Base-by-base conservation (phyloP, 176 grass and related monocot species). In the Melocanna baccifera region DNA sequence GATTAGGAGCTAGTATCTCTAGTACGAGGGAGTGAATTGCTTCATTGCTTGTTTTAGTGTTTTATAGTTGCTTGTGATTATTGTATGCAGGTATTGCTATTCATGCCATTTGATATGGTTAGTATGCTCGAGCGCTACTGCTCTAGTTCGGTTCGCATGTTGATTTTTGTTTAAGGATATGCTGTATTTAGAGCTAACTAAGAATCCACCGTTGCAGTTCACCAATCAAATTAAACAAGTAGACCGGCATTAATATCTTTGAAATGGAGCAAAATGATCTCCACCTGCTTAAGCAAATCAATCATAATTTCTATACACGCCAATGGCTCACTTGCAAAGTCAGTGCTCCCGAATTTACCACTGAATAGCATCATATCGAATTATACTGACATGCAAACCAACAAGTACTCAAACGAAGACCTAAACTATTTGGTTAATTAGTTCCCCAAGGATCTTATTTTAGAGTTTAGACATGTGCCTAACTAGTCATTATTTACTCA, bases 101-200 rank as follows among this genome's bases (percentile, higher is more conserved):
- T 29, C 7, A 19, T 67, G 65, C 71, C 83, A 73, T 78, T 62
- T 30, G 73, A 90, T 66, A 55, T 20, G 9, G 9, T 59, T 9
- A 71, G 16, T 77, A 75, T 32, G 71, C 19, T 74, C 2, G 9
- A 81, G 34, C 63, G 62, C 23, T 45, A 71, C 10, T 14, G 18
- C 34, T 34, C 4, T 74, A 23, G 20, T 39, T 37, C 55, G 39
- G n/a, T 18, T 28, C 25, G 5, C 23, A 3, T 62, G 25, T 29
- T 3, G 23, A 29, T 62, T 62, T 29, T 29, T 62, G 25, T 62
- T 62, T 62, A 28, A 62, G 4, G 4, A 62, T 62, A 62, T 29
- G 12, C 0, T 12, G 25, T 29, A 29, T 62, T 62, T 77, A 47
- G 34, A 43, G 19, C 15, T 71, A 48, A 19, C 29, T 32, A 36